Evolutionary conservation across 148 eudicot species (phyloP), one percentile per base, ranked within the genome.

Genomic region (Chenopodium quinoa): DNA sequence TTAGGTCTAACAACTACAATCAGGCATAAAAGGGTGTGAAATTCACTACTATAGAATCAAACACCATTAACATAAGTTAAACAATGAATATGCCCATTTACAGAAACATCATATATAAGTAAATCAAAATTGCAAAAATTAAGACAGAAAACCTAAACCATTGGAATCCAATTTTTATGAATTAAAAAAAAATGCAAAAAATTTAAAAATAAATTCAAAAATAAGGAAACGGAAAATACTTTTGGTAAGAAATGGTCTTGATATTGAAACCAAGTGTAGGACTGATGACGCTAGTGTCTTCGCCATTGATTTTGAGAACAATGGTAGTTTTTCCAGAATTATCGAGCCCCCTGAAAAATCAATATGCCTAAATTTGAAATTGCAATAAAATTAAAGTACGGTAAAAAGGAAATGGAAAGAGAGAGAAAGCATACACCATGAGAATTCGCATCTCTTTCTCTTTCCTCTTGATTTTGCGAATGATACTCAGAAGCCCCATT

Each of bases 391-490:
- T 48, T 60, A 23, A 63, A 23, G 71, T 9, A 5, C 78, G 1
- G 63, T 31, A 4, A 3, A 12, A 22, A 70, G 14, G 14, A 62
- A 23, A 54, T n/a, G 7, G 13, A 16, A 46, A 23, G 31, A 80
- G 48, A 48, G 64, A 62, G 67, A 46, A 29, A 66, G 63, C 94
- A 86, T 93, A 95, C 99, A 95, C 99, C 99, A 95, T 92, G 32
- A 95, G 92, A 80, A 95, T 93, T 56, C 97, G 89, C 98, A 95
- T 95, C 84, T 95, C 98, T 80, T 95, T 95, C 84, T 95, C 99
- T 73, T 93, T 95, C 47, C 85, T 87, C 93, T 95, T 95, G 87
- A 95, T 93, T 84, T 93, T 95, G 60, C 97, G 87, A 80, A 95
- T 95, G 68, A 95, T 95, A 83, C 99, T 95, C 58, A 95, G 93